Conservation (phyloP, 768 basidiomycete species). For the Lentinula raphanica region DNA sequence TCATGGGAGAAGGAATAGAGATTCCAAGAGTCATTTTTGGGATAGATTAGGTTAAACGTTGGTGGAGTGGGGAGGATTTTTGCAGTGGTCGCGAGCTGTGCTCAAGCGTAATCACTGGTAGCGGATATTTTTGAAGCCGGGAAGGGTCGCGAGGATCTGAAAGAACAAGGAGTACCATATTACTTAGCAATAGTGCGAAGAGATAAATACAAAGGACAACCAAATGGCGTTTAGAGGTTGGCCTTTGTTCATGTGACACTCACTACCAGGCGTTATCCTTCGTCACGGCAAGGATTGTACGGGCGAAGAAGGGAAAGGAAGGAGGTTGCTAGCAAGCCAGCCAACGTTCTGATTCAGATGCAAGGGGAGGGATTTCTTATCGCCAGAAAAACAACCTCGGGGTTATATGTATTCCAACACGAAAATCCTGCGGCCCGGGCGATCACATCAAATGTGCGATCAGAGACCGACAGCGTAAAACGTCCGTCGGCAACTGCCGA, state of each 20-base stretch:
- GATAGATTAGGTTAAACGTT: constrained; percentile 36
- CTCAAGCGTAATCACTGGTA: constrained; percentile 56
- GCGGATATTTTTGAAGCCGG: constrained; percentile 64
- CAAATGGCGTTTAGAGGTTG: constrained; percentile 21
- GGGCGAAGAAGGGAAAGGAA: constrained; percentile 27
- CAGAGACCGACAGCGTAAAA: not conserved
- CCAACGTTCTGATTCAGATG: constrained; percentile 1
- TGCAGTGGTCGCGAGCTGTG: constrained; percentile 51
- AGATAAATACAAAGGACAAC: constrained; percentile 2
- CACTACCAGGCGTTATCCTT: constrained; percentile 49
- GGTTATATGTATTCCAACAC: not conserved
- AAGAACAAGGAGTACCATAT: not conserved
- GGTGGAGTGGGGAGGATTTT: constrained; percentile 24
- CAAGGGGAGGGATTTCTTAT: not conserved
- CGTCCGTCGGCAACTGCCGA: not conserved
- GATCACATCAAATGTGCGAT: not conserved
- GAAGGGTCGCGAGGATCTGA: constrained; percentile 91
- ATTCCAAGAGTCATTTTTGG: constrained; percentile 35
- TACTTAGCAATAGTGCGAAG: not conserved
- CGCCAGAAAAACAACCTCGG: not conserved
- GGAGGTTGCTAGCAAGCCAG: constrained; percentile 6
- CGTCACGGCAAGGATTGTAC: constrained; percentile 31
- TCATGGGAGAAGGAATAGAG: constrained; percentile 32
- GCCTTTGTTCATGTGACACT: constrained; percentile 13
- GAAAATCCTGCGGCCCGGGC: not conserved